Base-by-base conservation (phyloP, 495 filamentous ascomycete species). In the Podospora comata region DNA sequence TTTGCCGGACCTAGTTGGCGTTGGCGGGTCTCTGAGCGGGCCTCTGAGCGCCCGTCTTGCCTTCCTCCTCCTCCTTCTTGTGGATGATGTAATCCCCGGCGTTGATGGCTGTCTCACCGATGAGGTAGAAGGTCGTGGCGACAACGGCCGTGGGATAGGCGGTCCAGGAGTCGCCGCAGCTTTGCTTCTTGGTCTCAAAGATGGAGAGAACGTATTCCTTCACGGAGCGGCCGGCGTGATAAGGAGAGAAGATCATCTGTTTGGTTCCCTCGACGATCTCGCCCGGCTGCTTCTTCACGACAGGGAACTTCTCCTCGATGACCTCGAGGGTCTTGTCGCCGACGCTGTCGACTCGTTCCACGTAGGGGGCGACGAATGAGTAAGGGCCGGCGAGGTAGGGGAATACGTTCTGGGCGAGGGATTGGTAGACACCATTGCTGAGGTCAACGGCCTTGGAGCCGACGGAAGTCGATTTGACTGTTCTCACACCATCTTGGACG, bases 271-370 rank as follows among this genome's bases (percentile, higher is more conserved):
- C 83, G 76, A 88, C 86, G 66, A 99, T 84, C 77, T 91, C 91
- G 54, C 87, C 79, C 11, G 92, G 93, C 23, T 94, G 89, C 78
- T 97, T 90, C 83, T 92, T 97, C 72, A 99, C 87, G 73, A 91
- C 85, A 30, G 95, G 95, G 82, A 97, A 92, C 68, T 81, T 87
- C 64, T 83, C 75, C 68, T 98, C 95, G 70, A 97, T 86, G 71
- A 86, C 87, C 67, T 73, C 83, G 69, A 99, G 85, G 18, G 90
- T 86, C 72, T 84, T 80, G 79, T 94, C 89, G 72, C 91, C 95
- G 60, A 97, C 79, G 67, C 85, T 78, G 70, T 99, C 95, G 72
- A 88, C 94, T 74, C 89, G 90, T 76, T 85, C 82, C 64, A 96
- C 83, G 79, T 97, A 97, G 2, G 95, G 94, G 20, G 87, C 86